phyloP scores from a whole-genome alignment of 805 yeast genomes.

The Cyberlindnera veronae region DNA sequence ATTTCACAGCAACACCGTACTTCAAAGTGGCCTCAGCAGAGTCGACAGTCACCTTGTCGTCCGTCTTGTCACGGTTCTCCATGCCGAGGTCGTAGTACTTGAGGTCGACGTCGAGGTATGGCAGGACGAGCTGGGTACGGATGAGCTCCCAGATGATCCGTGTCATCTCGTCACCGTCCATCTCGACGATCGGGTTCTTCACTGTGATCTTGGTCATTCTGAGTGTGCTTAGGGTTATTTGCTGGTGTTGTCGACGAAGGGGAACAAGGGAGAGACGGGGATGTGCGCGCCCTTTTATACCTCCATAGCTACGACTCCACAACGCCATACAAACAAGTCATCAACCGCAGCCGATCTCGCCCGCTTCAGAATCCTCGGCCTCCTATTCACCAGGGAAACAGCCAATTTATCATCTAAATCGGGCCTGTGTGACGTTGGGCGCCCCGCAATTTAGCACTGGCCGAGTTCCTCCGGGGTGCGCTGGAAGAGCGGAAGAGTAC shows the following conservation, averaged over 20 bases:
- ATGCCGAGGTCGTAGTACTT: constrained; percentile 91
- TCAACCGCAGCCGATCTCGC: no score
- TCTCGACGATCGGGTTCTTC: constrained; percentile 85
- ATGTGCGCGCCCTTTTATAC: no score
- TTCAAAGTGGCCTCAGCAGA: constrained; percentile 87
- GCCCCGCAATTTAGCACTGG: background rate
- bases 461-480: background rate
- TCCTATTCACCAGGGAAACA: no score
- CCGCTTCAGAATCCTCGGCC: no score
- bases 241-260: no score
- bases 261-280: no score
- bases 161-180: constrained; percentile 98
- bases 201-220: constrained; percentile 62
- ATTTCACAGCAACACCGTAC: constrained; percentile 91
- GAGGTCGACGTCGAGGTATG: constrained; percentile 82
- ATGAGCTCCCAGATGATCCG: constrained; percentile 93
- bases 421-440: background rate
- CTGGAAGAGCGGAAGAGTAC: background rate
- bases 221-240: no score
- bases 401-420: background rate
- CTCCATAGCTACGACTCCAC: no score
- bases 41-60: constrained; percentile 84
- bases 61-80: constrained; percentile 79
- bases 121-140: constrained; percentile 79
- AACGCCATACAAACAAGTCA: no score